phyloP scores from a whole-genome alignment of 176 grass and related monocot species.

The Carex scoparia region DNA sequence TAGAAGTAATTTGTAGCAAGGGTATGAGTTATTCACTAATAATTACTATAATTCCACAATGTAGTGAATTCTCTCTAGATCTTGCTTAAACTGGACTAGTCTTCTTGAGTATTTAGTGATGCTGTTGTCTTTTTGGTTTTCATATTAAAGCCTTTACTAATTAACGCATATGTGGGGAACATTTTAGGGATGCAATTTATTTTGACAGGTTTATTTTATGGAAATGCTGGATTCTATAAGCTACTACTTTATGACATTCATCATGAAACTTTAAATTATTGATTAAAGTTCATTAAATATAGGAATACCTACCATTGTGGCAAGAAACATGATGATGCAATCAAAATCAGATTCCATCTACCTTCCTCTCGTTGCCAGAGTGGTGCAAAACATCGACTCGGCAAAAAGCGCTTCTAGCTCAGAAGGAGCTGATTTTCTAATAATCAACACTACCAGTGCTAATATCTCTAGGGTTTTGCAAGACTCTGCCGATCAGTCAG shows the following conservation, averaged over 20 bases:
- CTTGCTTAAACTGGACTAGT: neutral
- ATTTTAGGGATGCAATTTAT: neutral
- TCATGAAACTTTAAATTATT: neutral
- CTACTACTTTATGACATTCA: neutral
- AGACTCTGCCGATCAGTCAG: slow-evolving; percentile 35
- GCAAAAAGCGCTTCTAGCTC: slow-evolving; percentile 70
- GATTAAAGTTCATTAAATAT: slow-evolving; percentile 26
- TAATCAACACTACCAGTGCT: slow-evolving; percentile 34
- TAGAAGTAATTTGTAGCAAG: neutral
- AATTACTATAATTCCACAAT: neutral
- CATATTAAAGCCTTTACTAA: neutral
- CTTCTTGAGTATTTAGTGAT: neutral
- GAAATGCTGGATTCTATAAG: neutral
- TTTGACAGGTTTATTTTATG: neutral
- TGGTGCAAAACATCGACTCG: slow-evolving; percentile 45
- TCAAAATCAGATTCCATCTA: slow-evolving; percentile 89
- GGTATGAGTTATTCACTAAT: neutral
- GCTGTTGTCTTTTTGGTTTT: neutral
- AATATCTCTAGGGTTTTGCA: slow-evolving; percentile 29
- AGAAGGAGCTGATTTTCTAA: slow-evolving; percentile 95
- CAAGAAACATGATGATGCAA: slow-evolving; percentile 98
- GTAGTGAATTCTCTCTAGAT: neutral
- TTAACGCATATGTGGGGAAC: neutral
- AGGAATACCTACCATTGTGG: slow-evolving; percentile 93
- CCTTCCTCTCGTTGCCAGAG: slow-evolving; percentile 89